phyloP scores from a whole-genome alignment of 441 rosid species.

The Gossypium davidsonii region DNA sequence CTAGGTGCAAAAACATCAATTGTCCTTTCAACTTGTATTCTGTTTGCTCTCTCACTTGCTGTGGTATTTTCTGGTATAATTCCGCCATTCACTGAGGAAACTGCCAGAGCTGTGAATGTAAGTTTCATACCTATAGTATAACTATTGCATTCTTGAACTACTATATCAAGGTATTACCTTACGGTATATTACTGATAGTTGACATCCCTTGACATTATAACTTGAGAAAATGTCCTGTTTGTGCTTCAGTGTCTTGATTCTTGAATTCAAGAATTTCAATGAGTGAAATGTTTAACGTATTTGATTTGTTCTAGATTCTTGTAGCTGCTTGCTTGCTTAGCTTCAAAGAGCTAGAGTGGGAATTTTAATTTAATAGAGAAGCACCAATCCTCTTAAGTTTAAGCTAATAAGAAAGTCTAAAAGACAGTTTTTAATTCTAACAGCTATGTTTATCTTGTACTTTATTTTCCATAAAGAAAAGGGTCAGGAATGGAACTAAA shows the following conservation, averaged over 20 bases:
- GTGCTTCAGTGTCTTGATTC: background rate
- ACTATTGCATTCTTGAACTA: slow-evolving; percentile 2
- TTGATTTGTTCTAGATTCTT: background rate
- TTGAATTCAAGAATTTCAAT: background rate
- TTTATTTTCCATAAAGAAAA: slow-evolving; percentile 4
- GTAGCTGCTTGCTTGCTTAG: background rate
- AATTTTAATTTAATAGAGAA: background rate
- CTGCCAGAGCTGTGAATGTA: slow-evolving; percentile 87
- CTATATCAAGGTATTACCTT: background rate
- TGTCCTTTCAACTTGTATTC: slow-evolving; percentile 38
- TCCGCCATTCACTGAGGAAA: slow-evolving; percentile 72
- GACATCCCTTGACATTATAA: background rate
- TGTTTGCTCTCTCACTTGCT: slow-evolving; percentile 52
- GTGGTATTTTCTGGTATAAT: slow-evolving; percentile 49
- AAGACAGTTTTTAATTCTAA: background rate
- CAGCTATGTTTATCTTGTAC: background rate
- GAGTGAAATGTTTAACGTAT: background rate
- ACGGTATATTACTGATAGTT: background rate
- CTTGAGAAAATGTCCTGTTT: background rate
- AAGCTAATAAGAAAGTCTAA: background rate
- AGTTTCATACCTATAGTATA: slow-evolving; percentile 21
- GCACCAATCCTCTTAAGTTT: background rate
- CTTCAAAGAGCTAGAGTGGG: background rate
- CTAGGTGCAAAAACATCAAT: slow-evolving; percentile 65
- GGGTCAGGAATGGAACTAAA: background rate